Base-by-base conservation (phyloP, 192 early-diverging fungal genomes). In the Backusella circina region DNA sequence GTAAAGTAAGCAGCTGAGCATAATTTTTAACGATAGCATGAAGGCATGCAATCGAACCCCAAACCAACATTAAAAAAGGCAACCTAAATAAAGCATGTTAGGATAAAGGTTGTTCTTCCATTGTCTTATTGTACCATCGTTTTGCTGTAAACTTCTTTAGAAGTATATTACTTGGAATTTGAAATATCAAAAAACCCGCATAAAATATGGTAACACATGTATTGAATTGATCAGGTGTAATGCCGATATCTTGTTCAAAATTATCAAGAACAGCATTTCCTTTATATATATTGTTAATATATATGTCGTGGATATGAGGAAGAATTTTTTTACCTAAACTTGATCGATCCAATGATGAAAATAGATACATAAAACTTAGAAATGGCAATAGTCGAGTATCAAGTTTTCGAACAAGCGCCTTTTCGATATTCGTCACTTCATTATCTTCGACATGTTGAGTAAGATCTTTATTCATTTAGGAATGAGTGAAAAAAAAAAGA, bases 251-350 rank as follows among this genome's bases (percentile, higher is more conserved):
- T 30, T 75, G 41, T 72, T 80, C 78, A 75, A 80, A 80, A 26
- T 80, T 80, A 57, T 80, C 78, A 5, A 80, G 38, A 10, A 80
- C 78, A 57, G 78, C 78, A 64, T 80, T 80, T 33, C 78, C 78
- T 80, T 51, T 47, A n/a, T 18, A n/a, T 47, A 5, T 67, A 2
- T 18, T 32, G 31, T 18, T 16, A 65, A 31, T 12, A 65, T 4
- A 65, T 30, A 16, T 10, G 5, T 37, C 0, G 16, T 67, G 9
- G 10, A n/a, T 51, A 47, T 16, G 10, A 23, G 10, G 26, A 10
- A 57, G 47, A 21, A 6, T 8, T 3, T 57, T 18, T 16, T 10
- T 68, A 80, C 78, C 78, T 67, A 80, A 44, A 61, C 78, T 80
- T 5, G 78, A 80, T 36, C 78, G 57, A 75, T 80, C 78, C 38